These are phyloP conservation scores for Phoma herbarum DNA, from an alignment of 2,329 filamentous ascomycete species.

Conservation along the genomic window DNA sequence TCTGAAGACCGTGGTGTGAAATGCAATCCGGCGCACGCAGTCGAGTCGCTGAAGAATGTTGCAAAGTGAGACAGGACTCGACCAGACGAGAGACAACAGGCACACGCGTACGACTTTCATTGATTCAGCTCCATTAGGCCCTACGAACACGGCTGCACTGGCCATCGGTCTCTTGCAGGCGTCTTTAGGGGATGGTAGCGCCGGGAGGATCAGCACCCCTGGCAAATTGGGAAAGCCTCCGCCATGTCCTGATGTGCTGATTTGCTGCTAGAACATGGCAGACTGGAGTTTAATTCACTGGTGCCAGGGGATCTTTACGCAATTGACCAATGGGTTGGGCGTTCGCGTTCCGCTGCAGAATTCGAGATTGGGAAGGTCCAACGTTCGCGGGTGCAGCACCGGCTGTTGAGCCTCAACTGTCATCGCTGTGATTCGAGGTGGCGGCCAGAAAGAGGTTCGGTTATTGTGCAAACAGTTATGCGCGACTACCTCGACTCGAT, in stretches of 20 bases:
- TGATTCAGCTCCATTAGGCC: slow-evolving; percentile 18
- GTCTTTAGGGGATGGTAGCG: slow-evolving; percentile 19
- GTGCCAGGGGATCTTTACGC: slow-evolving; percentile 11
- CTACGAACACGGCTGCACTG: slow-evolving; percentile 20
- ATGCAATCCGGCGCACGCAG: slow-evolving; percentile 6
- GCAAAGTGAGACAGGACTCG: slow-evolving; percentile 16
- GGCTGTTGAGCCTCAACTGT: slow-evolving; percentile 11
- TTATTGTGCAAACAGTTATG: slow-evolving; percentile 14
- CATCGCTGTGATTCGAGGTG: not conserved
- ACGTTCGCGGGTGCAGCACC: slow-evolving; percentile 12
- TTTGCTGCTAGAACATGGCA: slow-evolving; percentile 12
- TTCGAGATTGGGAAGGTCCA: slow-evolving; percentile 7
- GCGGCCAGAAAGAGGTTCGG: not conserved
- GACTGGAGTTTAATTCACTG: slow-evolving; percentile 15
- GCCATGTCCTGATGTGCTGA: slow-evolving; percentile 7
- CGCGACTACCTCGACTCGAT: slow-evolving; percentile 6
- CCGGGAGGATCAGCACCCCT: slow-evolving; percentile 22
- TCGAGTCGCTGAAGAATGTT: slow-evolving; percentile 19
- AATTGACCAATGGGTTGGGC: slow-evolving; percentile 6
- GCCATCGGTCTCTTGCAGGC: slow-evolving; percentile 15
- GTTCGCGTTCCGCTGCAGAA: not conserved
- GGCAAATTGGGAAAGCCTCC: slow-evolving; percentile 12
- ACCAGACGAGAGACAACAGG: slow-evolving; percentile 13
- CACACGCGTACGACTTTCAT: slow-evolving; percentile 26
- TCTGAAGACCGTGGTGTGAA: slow-evolving; percentile 14